phyloP scores from a whole-genome alignment of 2,329 filamentous ascomycete species.

The Alternaria rosae region DNA sequence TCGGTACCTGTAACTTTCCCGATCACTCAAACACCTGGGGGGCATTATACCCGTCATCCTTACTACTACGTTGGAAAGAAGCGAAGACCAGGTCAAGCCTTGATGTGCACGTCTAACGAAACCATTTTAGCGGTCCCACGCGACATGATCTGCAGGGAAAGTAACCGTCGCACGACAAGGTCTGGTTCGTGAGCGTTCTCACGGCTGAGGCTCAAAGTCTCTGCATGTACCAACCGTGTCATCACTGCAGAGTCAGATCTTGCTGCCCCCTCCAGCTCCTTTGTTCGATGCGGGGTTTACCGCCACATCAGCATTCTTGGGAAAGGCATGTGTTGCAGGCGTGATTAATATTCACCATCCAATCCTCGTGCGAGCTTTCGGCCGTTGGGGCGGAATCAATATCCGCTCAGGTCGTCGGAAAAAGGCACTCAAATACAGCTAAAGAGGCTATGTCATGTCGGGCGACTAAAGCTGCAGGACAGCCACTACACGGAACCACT shows the following conservation, averaged over 20 bases:
- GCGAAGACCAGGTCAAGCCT: neutral
- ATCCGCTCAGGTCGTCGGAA: neutral
- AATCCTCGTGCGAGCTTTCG: neutral
- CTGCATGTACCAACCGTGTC: conserved; percentile 1
- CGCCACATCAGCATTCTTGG: neutral
- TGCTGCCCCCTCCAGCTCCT: neutral
- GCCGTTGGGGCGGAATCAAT: neutral
- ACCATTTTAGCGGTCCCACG: neutral
- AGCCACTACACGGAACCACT: neutral
- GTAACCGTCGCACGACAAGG: conserved; percentile 3
- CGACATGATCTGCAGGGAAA: conserved; percentile 8
- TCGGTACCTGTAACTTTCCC: conserved; percentile 1
- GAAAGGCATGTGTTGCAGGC: neutral
- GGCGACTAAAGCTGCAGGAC: neutral
- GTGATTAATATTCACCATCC: neutral
- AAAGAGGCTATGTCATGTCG: neutral
- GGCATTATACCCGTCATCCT: neutral
- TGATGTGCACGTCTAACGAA: neutral
- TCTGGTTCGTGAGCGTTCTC: neutral
- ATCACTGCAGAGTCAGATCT: neutral
- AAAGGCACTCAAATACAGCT: neutral
- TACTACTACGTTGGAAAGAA: neutral
- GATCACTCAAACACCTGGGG: neutral
- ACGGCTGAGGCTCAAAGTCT: conserved; percentile 2
- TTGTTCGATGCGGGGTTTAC: neutral